Conservation (phyloP, 495 filamentous ascomycete genomes). For the Cladorrhinum samala region DNA sequence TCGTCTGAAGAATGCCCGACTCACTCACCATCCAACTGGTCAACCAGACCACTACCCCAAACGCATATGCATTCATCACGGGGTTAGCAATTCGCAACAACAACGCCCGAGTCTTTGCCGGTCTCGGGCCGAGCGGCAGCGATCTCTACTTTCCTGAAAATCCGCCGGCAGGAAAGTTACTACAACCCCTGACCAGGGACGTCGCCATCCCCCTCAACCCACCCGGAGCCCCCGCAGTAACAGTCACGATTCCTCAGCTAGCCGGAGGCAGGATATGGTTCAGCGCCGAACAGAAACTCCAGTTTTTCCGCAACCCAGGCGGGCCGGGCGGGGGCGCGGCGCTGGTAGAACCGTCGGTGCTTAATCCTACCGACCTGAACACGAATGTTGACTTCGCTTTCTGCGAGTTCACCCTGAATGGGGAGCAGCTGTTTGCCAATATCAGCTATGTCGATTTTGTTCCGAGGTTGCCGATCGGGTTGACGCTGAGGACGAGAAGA, state of each 20-base stretch:
- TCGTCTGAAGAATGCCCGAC: conserved; percentile 30
- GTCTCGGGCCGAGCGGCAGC: conserved; percentile 16
- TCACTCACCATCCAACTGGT: conserved; percentile 34
- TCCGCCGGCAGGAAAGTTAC: conserved; percentile 26
- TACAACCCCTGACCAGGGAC: conserved; percentile 49
- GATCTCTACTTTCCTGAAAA: conserved; percentile 34
- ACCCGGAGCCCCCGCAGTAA: conserved; percentile 45
- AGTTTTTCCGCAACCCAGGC: conserved; percentile 67
- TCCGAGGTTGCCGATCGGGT: conserved; percentile 54
- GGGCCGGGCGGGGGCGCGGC: conserved; percentile 41
- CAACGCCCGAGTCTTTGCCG: conserved; percentile 30
- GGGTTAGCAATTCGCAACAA: conserved; percentile 37
- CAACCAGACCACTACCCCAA: conserved; percentile 29
- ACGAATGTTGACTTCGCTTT: conserved; percentile 60
- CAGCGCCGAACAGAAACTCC: conserved; percentile 46
- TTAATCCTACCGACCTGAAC: conserved; percentile 65
- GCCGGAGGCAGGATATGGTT: conserved; percentile 69
- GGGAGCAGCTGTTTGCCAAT: conserved; percentile 66
- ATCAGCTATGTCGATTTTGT: conserved; percentile 77
- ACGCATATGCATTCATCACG: conserved; percentile 39
- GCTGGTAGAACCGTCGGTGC: conserved; percentile 68
- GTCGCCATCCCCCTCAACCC: conserved; percentile 62
- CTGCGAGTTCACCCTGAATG: conserved; percentile 70
- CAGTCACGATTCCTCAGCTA: conserved; percentile 61
- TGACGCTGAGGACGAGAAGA: conserved; percentile 49